These are phyloP conservation scores for Glycine latifolia DNA, from an alignment of 306 rosid genomes.

Conservation along the genomic window DNA sequence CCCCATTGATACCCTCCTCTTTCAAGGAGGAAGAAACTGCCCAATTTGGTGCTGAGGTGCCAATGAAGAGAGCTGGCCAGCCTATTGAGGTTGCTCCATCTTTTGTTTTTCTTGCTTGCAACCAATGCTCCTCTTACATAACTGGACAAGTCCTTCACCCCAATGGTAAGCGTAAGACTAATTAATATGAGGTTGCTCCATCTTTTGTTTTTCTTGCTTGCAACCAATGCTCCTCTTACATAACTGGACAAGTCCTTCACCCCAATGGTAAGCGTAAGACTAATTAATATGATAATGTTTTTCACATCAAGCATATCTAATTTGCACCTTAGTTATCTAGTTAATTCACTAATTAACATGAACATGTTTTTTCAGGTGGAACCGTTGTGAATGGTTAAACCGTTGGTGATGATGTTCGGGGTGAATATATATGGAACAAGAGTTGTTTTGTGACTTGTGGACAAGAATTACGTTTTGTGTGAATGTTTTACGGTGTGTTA, in stretches of 20 bases:
- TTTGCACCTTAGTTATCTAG: not conserved
- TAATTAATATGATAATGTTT: not conserved
- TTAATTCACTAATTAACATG: not conserved
- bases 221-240: constrained; percentile 73
- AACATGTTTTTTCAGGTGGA: constrained; percentile 63
- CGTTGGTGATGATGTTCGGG: not conserved
- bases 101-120: constrained; percentile 76
- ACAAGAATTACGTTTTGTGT: not conserved
- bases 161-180: constrained; percentile 55
- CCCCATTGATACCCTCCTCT: constrained; percentile 74
- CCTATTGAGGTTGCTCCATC: constrained; percentile 86
- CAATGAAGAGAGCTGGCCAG: constrained; percentile 85
- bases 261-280: constrained; percentile 64
- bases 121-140: constrained; percentile 70
- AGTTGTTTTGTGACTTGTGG: too few relatives aligned
- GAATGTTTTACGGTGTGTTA: not conserved
- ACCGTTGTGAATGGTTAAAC: constrained; percentile 66
- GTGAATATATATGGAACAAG: not conserved
- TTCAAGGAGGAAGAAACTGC: constrained; percentile 58
- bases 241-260: constrained; percentile 84
- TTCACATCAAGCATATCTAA: not conserved
- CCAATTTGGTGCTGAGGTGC: constrained; percentile 62
- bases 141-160: constrained; percentile 91
- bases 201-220: constrained; percentile 75
- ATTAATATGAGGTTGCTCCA: constrained; percentile 81